Evolutionary conservation across 805 yeast genomes (phyloP), one percentile per base, ranked within the genome.

Genomic region (Barnettozyma siamensis): DNA sequence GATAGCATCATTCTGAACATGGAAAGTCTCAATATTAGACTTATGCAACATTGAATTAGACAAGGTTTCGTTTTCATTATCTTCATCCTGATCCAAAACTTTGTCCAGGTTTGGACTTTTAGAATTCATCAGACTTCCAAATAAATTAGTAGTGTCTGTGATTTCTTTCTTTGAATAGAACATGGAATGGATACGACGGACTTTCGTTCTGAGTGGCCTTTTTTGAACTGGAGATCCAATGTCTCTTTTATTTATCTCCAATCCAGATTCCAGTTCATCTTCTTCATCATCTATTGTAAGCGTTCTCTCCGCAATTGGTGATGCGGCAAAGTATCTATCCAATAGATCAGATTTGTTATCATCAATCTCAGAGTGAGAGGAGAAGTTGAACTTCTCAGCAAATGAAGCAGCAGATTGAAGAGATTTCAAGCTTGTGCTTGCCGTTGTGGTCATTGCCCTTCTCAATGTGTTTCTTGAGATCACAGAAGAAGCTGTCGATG

Each of bases 171-270:
- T 67, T n/a, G 70, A 65, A 47, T 79, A 80, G 59, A 73, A 80
- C 85, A 82, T 77, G 36, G 85, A 78, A 51, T 79, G 85, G 16
- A 81, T 78, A 38, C 88, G 69, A 39, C 87, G 65, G 43, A 73
- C 70, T 57, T 69, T 72, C 23, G 62, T 47, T 44, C 59, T 56
- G 2, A 58, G 26, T 38, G 61, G 50, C 38, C 46, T 53, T 40
- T 53, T 51, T 34, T 65, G 73, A 37, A 67, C 45, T n/a, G 70
- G 72, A 3, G 72, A 63, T 1, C 69, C 69, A 21, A 59, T 48
- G 37, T 61, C 65, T 37, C 63, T 51, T 44, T 58, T 61, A 37
- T 51, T 45, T 4, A 34, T 11, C 7, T 34, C 35, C 11, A 30
- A 30, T 8, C 5, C 11, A 4, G 7, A 48, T 44, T 37, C 42